Evolutionary conservation across 1,284 basidiomycete genomes (phyloP).

Genomic region (Fomitopsis schrenkii): DNA sequence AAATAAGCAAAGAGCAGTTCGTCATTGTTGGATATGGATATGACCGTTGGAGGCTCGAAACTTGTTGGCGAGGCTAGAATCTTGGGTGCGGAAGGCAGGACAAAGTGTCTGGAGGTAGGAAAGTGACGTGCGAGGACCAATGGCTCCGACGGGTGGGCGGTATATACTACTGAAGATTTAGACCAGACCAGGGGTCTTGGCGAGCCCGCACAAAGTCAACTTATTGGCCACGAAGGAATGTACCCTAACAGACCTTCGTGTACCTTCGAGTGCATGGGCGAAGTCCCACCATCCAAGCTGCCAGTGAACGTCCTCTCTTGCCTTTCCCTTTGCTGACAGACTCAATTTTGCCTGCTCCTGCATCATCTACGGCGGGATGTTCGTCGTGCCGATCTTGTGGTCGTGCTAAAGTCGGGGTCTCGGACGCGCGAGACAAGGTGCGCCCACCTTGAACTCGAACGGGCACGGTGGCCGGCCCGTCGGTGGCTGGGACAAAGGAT

Average conservation of each 20-base stretch:
- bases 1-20: conserved; percentile 74
- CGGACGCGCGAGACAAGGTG: too few species aligned
- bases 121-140: conserved; percentile 60
- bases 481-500: not conserved
- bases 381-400: too few species aligned
- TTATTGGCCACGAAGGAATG: not conserved
- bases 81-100: conserved; percentile 47
- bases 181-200: conserved; percentile 69
- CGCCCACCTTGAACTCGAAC: too few species aligned
- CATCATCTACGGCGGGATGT: conserved; percentile 3
- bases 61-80: conserved; percentile 39
- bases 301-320: conserved; percentile 51
- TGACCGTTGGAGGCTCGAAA: conserved; percentile 59
- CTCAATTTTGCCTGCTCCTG: conserved; percentile 23
- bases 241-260: conserved; percentile 39
- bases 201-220: conserved; percentile 6
- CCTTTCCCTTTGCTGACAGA: conserved; percentile 54
- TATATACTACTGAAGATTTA: conserved; percentile 60
- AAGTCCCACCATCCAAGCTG: conserved; percentile 72
- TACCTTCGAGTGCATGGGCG: conserved; percentile 52
- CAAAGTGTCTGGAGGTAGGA: conserved; percentile 62
- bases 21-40: conserved; percentile 54
- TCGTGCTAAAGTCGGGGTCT: too few species aligned
- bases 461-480: too few species aligned
- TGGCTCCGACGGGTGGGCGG: conserved; percentile 57